Conservation (phyloP, 164 flowering plant genomes). For the Chimonanthus praecox region DNA sequence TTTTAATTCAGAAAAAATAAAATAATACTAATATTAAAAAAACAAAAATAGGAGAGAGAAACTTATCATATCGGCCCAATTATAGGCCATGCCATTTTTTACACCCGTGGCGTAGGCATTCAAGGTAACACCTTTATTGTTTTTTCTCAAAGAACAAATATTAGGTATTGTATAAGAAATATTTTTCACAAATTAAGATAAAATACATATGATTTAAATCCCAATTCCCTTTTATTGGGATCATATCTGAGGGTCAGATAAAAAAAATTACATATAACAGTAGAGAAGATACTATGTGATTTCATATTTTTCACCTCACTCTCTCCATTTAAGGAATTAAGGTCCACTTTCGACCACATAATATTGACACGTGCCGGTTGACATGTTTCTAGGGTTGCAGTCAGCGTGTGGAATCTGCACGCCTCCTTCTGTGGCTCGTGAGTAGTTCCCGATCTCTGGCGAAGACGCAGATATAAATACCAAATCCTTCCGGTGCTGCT, state of each 20-base stretch:
- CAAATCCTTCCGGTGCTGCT: neutral
- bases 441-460: conserved; percentile 11
- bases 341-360: conserved; percentile 1
- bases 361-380: conserved; percentile 13
- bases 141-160: too few relatives aligned
- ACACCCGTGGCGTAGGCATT: too few relatives aligned
- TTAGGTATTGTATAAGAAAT: neutral
- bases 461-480: neutral
- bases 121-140: too few relatives aligned
- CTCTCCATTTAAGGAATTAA: neutral
- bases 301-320: neutral
- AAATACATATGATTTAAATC: too few relatives aligned
- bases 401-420: conserved; percentile 11
- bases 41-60: too few relatives aligned
- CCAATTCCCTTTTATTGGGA: too few relatives aligned
- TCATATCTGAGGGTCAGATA: too few relatives aligned
- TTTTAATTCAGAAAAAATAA: too few relatives aligned
- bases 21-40: too few relatives aligned
- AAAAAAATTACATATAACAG: neutral
- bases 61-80: too few relatives aligned
- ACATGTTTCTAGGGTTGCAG: conserved; percentile 9
- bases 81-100: too few relatives aligned
- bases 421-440: conserved; percentile 1
- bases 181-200: too few relatives aligned
- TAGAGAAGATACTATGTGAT: neutral